These are phyloP conservation scores for Teunomyces kruisii DNA, from an alignment of 805 yeast species.

Conservation along the genomic window DNA sequence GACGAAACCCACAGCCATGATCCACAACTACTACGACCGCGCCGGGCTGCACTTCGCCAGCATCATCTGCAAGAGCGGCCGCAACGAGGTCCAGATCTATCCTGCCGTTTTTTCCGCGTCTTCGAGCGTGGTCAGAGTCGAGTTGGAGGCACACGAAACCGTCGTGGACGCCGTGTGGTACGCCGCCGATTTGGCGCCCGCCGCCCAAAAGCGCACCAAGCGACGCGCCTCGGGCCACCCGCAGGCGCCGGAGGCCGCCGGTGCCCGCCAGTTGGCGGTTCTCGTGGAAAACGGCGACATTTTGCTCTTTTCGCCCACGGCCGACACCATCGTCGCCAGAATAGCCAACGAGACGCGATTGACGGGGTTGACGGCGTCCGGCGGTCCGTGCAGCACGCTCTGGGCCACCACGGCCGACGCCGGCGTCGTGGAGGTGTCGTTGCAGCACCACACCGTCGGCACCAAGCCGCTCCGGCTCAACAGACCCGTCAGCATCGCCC, in stretches of 20 bases:
- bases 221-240: slow-evolving; percentile 7
- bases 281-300: slow-evolving; percentile 38
- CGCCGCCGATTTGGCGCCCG: slow-evolving; percentile 6
- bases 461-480: slow-evolving; percentile 18
- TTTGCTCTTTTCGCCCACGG: slow-evolving; percentile 43
- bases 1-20: slow-evolving; percentile 4
- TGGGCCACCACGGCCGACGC: slow-evolving; percentile 23
- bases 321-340: slow-evolving; percentile 37
- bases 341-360: slow-evolving; percentile 22
- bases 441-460: slow-evolving; percentile 27
- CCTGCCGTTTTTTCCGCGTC: slow-evolving; percentile 19
- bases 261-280: slow-evolving; percentile 26
- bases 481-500: slow-evolving; percentile 18
- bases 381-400: slow-evolving; percentile 12
- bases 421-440: slow-evolving; percentile 17
- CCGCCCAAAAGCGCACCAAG: slow-evolving; percentile 22
- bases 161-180: slow-evolving; percentile 41
- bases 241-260: not conserved
- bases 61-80: slow-evolving; percentile 42
- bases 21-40: slow-evolving; percentile 21
- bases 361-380: slow-evolving; percentile 15
- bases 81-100: slow-evolving; percentile 47
- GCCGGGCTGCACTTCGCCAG: slow-evolving; percentile 35
- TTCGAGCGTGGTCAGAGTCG: slow-evolving; percentile 31
- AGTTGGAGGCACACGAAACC: slow-evolving; percentile 40